These are phyloP conservation scores for Leccinum variicolor DNA, from an alignment of 768 basidiomycete genomes.

Conservation along the genomic window DNA sequence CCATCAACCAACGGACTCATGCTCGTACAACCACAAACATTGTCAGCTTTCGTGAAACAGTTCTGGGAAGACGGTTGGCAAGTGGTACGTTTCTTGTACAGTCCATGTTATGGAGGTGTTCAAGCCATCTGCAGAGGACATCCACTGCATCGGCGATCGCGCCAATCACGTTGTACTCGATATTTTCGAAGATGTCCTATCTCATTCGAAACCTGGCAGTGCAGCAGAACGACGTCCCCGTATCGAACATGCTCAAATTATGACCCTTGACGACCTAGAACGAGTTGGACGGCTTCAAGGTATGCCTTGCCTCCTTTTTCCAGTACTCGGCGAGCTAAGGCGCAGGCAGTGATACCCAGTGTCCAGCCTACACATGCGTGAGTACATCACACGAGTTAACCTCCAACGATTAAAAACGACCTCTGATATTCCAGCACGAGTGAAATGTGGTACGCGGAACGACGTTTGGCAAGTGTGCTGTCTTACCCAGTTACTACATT, in stretches of 20 bases:
- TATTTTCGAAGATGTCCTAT: slow-evolving; percentile 69
- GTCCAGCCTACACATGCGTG: slow-evolving; percentile 93
- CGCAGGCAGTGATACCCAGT: slow-evolving; percentile 69
- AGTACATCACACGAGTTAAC: slow-evolving; percentile 21
- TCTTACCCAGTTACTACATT: not conserved
- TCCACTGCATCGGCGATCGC: slow-evolving; percentile 86
- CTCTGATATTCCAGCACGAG: slow-evolving; percentile 52
- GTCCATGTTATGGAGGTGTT: not conserved
- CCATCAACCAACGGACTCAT: slow-evolving; percentile 70
- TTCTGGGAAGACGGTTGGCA: slow-evolving; percentile 80
- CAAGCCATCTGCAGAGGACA: slow-evolving; percentile 51
- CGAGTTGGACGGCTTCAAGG: slow-evolving; percentile 73
- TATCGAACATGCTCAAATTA: slow-evolving; percentile 92
- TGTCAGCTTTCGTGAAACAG: slow-evolving; percentile 51
- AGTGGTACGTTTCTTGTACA: slow-evolving; percentile 52
- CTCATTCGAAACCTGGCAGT: slow-evolving; percentile 18
- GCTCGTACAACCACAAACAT: slow-evolving; percentile 49
- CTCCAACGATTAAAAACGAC: not conserved
- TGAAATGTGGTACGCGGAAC: slow-evolving; percentile 92
- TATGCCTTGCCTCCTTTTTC: slow-evolving; percentile 28
- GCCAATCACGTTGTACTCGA: slow-evolving; percentile 83
- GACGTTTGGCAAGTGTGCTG: slow-evolving; percentile 52
- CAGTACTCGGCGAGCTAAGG: not conserved
- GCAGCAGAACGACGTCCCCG: slow-evolving; percentile 59
- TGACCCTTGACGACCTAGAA: slow-evolving; percentile 65